Evolutionary conservation across 2,329 filamentous ascomycete species (phyloP).

Genomic region (Aspergillus hortae): DNA sequence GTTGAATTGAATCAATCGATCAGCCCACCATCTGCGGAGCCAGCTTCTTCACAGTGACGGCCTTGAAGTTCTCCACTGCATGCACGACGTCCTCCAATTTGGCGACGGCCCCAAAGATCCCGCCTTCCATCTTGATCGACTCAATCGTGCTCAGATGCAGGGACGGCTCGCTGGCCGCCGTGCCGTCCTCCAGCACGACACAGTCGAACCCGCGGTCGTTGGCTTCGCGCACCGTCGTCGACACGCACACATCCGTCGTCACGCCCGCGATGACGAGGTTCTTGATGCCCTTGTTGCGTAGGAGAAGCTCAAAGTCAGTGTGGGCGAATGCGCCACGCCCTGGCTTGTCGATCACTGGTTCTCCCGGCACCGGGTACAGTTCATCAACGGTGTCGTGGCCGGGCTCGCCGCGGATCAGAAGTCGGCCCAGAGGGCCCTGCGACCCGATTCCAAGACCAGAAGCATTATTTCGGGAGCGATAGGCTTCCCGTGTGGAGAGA

Average conservation of each 20-base stretch:
- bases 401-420: constrained; percentile 55
- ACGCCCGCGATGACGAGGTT: constrained; percentile 54
- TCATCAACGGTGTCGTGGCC: constrained; percentile 58
- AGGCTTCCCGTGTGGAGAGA: constrained; percentile 52
- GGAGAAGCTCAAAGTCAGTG: constrained; percentile 52
- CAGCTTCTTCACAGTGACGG: constrained; percentile 40
- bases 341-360: constrained; percentile 55
- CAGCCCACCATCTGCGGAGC: constrained; percentile 34
- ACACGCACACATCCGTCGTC: constrained; percentile 56
- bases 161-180: constrained; percentile 39
- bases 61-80: constrained; percentile 42
- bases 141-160: constrained; percentile 42
- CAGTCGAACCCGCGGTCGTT: constrained; percentile 56
- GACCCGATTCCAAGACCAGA: constrained; percentile 51
- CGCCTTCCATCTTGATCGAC: constrained; percentile 46
- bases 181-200: constrained; percentile 49
- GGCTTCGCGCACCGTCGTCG: constrained; percentile 54
- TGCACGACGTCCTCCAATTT: constrained; percentile 39
- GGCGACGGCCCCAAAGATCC: constrained; percentile 42
- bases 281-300: constrained; percentile 50
- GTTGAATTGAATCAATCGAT: neutral
- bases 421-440: constrained; percentile 53
- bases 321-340: constrained; percentile 52
- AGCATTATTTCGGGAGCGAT: constrained; percentile 52
- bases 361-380: constrained; percentile 45